A percentile compares a stretch with the other conserved stretches of the same genome.
Conservation (phyloP, 1,284 basidiomycete species). For the Sutorius eximius region DNA sequence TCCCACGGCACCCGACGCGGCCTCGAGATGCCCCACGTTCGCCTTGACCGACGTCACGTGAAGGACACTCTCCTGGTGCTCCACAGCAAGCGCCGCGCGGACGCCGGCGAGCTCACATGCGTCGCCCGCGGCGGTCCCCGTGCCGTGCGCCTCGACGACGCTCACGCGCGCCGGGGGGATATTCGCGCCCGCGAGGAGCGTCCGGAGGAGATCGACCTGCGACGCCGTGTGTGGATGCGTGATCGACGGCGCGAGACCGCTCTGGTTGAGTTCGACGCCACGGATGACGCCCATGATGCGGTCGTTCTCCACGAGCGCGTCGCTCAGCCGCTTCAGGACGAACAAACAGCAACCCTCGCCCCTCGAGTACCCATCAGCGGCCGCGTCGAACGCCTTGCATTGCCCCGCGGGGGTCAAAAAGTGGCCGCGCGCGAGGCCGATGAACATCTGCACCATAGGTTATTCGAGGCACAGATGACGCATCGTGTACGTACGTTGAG, state of each 20-base stretch:
- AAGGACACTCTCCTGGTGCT: constrained; percentile 50
- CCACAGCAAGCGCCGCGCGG: constrained; percentile 50
- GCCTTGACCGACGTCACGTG: constrained; percentile 69
- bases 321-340: constrained; percentile 66
- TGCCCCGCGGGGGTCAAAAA: constrained; percentile 67
- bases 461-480: constrained; percentile 4
- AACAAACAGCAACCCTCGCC: constrained; percentile 73
- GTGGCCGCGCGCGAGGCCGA: constrained; percentile 67
- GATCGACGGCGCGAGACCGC: constrained; percentile 61
- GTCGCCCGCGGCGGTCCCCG: constrained; percentile 71
- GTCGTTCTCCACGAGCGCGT: constrained; percentile 65
- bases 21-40: constrained; percentile 73
- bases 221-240: constrained; percentile 68
- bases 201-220: constrained; percentile 53
- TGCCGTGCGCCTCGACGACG: constrained; percentile 72
- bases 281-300: constrained; percentile 66
- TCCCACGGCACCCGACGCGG: constrained; percentile 69
- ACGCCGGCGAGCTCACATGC: constrained; percentile 63
- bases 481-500: constrained; percentile 54
- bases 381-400: constrained; percentile 68
- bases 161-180: constrained; percentile 49
- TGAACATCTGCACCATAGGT: constrained; percentile 52
- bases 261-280: constrained; percentile 69
- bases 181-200: constrained; percentile 47
- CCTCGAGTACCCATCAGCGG: constrained; percentile 71